Evolutionary conservation across 2,329 filamentous ascomycete species (phyloP).

Genomic region (Aciculosporium take): DNA sequence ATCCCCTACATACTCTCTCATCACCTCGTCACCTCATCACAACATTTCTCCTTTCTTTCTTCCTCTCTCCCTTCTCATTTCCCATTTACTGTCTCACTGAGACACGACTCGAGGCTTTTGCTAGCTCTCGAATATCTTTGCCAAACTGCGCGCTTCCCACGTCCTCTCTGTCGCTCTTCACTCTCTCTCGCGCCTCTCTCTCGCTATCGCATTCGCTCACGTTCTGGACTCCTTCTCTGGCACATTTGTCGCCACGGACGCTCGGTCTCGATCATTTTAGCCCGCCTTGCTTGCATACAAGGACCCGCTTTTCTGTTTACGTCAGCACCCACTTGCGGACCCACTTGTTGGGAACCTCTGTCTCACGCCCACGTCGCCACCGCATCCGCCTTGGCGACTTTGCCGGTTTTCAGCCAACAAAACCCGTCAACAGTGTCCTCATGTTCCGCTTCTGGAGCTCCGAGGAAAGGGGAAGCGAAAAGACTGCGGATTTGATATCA

Average conservation of each 20-base stretch:
- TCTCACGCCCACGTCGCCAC: constrained; percentile 8
- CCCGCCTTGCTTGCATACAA: constrained; percentile 9
- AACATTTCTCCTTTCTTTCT: constrained; percentile 16
- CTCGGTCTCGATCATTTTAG: too few relatives aligned
- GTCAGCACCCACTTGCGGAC: constrained; percentile 14
- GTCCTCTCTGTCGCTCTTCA: constrained; percentile 5
- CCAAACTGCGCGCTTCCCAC: constrained; percentile 6
- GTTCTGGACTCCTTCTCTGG: neutral
- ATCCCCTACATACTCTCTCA: constrained; percentile 10
- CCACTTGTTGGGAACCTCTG: neutral
- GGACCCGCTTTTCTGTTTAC: constrained; percentile 18
- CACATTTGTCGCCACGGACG: constrained; percentile 3
- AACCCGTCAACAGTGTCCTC: constrained; percentile 24
- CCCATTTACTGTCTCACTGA: constrained; percentile 13
- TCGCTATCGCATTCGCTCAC: neutral
- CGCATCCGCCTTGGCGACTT: neutral
- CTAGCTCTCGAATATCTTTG: constrained; percentile 31
- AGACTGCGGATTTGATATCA: constrained; percentile 22
- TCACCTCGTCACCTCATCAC: neutral
- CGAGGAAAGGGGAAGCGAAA: constrained; percentile 43
- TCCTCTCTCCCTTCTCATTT: constrained; percentile 13
- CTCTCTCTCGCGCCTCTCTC: constrained; percentile 4
- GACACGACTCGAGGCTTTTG: constrained; percentile 28
- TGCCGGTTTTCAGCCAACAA: constrained; percentile 6
- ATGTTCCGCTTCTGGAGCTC: constrained; percentile 51